Evolutionary conservation across 2,329 filamentous ascomycete genomes (phyloP).

Genomic region (Ophiostoma piceae): DNA sequence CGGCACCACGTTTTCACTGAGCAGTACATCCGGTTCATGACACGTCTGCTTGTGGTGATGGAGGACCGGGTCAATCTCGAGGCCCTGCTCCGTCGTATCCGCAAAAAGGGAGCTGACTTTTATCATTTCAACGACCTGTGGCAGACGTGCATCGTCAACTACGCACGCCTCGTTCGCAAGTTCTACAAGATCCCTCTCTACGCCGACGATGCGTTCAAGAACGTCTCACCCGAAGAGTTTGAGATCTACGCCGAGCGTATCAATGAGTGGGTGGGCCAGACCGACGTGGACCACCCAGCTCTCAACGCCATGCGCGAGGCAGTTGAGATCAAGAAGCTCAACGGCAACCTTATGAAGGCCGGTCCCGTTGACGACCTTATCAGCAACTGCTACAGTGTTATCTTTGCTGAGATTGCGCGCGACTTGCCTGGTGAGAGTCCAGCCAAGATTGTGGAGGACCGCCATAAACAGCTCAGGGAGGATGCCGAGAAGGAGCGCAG

Average conservation of each 20-base stretch:
- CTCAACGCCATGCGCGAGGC: slow-evolving; percentile 54
- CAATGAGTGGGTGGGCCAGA: slow-evolving; percentile 48
- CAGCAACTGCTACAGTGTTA: slow-evolving; percentile 75
- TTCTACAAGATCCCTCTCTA: slow-evolving; percentile 43
- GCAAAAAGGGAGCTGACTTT: slow-evolving; percentile 74
- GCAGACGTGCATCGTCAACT: slow-evolving; percentile 51
- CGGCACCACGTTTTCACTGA: slow-evolving; percentile 90
- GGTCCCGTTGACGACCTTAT: slow-evolving; percentile 88
- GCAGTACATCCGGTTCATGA: slow-evolving; percentile 78
- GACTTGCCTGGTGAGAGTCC: slow-evolving; percentile 50
- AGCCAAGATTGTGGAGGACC: slow-evolving; percentile 44
- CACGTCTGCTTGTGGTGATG: slow-evolving; percentile 66
- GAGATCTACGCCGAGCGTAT: slow-evolving; percentile 53
- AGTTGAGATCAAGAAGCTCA: slow-evolving; percentile 63
- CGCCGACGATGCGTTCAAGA: slow-evolving; percentile 53
- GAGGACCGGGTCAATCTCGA: slow-evolving; percentile 73
- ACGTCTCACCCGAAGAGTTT: slow-evolving; percentile 50
- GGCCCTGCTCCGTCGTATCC: slow-evolving; percentile 68
- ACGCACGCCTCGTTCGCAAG: slow-evolving; percentile 49
- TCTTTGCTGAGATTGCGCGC: slow-evolving; percentile 64
- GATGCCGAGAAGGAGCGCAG: slow-evolving; percentile 27
- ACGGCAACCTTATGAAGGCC: slow-evolving; percentile 80
- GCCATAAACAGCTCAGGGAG: slow-evolving; percentile 33
- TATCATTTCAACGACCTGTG: slow-evolving; percentile 58
- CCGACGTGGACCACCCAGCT: slow-evolving; percentile 38